Conservation (phyloP, 352 stramenopile genomes). For the Thraustotheca clavata region DNA sequence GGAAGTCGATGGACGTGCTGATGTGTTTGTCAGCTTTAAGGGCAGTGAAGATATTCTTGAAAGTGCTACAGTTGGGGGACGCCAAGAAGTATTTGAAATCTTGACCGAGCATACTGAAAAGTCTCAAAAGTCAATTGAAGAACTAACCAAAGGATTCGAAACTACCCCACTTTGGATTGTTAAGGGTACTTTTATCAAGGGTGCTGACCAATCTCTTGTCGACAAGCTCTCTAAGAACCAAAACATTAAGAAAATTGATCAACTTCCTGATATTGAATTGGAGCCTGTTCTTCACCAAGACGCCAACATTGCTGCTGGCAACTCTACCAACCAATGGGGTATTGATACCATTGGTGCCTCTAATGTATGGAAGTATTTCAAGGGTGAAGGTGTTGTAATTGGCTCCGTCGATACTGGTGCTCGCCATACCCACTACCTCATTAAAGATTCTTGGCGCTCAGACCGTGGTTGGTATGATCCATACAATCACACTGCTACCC, state of each 20-base stretch:
- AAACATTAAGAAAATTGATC: background rate
- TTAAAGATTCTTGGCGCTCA: conserved; percentile 27
- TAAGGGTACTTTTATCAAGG: background rate
- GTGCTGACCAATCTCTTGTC: background rate
- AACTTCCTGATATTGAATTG: background rate
- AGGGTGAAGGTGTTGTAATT: conserved; percentile 20
- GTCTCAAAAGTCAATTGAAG: background rate
- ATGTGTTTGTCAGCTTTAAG: background rate
- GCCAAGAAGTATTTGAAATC: background rate
- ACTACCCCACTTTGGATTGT: background rate
- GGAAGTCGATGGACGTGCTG: background rate
- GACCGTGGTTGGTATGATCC: conserved; percentile 44
- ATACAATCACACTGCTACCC: conserved; percentile 24
- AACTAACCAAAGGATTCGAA: background rate
- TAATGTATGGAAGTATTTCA: conserved; percentile 18
- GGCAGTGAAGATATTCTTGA: background rate
- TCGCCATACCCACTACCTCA: conserved; percentile 5
- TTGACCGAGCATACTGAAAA: background rate
- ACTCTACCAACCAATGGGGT: conserved; percentile 14
- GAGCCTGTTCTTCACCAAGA: background rate
- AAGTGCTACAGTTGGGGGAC: background rate
- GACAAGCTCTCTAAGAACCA: background rate
- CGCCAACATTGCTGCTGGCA: background rate
- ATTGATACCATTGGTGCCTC: conserved; percentile 12
- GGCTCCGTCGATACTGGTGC: conserved; percentile 24